Percentiles rank a stretch among this genome's conserved stretches.
Evolutionary conservation across 768 basidiomycete genomes (phyloP).

Genomic region (Steccherinum ochraceum): DNA sequence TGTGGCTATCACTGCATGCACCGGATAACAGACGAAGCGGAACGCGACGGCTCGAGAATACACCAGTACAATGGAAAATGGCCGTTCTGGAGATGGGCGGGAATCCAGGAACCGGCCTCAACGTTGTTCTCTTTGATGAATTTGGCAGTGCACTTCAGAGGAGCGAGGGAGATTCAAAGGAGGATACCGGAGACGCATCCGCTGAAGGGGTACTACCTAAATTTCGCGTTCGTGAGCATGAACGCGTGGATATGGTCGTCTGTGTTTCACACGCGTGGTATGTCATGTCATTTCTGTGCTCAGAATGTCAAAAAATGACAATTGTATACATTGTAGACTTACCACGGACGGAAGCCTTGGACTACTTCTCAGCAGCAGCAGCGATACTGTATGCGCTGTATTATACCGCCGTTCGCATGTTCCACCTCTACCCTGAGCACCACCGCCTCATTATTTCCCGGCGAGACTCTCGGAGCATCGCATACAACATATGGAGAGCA

Average conservation of each 20-base stretch:
- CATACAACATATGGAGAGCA: conserved; percentile 35
- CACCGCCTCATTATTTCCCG: neutral
- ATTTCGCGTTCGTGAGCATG: conserved; percentile 64
- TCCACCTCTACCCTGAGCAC: conserved; percentile 57
- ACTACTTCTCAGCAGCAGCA: conserved; percentile 91
- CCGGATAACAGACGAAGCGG: conserved; percentile 53
- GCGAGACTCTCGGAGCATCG: conserved; percentile 17
- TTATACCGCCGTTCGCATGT: conserved; percentile 67
- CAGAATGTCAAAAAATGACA: conserved; percentile 5
- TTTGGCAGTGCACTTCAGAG: conserved; percentile 65
- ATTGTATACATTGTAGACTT: conserved; percentile 45
- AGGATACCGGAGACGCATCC: conserved; percentile 53
- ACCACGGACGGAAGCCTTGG: conserved; percentile 79
- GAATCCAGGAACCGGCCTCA: conserved; percentile 92
- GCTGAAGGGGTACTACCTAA: conserved; percentile 60
- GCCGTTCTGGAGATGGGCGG: conserved; percentile 87
- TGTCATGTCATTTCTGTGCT: conserved; percentile 18
- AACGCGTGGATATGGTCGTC: conserved; percentile 93
- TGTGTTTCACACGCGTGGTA: conserved; percentile 91
- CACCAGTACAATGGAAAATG: conserved; percentile 95
- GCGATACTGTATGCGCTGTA: conserved; percentile 81
- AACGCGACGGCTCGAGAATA: conserved; percentile 34
- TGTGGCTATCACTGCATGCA: conserved; percentile 93
- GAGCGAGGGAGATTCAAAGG: conserved; percentile 41
- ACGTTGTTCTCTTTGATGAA: conserved; percentile 89